phyloP scores from a whole-genome alignment of 352 stramenopile species.

The Phytophthora litchii region DNA sequence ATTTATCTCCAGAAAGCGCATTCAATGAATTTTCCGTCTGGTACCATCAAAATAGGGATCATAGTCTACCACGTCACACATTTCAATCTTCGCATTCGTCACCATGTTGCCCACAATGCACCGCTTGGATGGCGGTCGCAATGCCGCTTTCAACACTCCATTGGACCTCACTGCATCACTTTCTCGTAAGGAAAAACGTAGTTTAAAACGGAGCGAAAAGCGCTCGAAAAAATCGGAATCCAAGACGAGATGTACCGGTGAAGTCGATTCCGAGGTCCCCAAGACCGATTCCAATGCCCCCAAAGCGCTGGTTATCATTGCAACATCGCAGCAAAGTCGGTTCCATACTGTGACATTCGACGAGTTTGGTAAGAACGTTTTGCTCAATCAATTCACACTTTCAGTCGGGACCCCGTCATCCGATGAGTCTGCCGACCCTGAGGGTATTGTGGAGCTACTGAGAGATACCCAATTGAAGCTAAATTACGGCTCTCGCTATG shows the following conservation, averaged over 20 bases:
- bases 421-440: constrained; percentile 14
- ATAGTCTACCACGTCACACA: constrained; percentile 29
- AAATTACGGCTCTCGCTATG: constrained; percentile 77
- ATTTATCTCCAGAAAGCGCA: constrained; percentile 3
- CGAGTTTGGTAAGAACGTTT: constrained; percentile 64
- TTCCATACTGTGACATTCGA: constrained; percentile 70
- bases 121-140: constrained; percentile 30
- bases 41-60: constrained; percentile 10
- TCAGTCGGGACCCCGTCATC: constrained; percentile 31
- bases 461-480: constrained; percentile 75
- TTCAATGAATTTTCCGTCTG: constrained; percentile 22
- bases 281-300: constrained; percentile 3
- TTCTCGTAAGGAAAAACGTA: constrained; percentile 57
- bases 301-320: constrained; percentile 29
- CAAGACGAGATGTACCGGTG: constrained; percentile 4
- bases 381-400: constrained; percentile 63
- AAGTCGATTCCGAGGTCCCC: constrained; percentile 7
- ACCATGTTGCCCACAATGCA: constrained; percentile 52
- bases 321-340: constrained; percentile 59
- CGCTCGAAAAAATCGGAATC: constrained; percentile 25
- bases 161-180: constrained; percentile 34
- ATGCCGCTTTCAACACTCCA: constrained; percentile 31
- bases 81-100: constrained; percentile 4
- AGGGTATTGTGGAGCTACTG: constrained; percentile 56
- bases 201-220: constrained; percentile 32